phyloP scores from a whole-genome alignment of 495 filamentous ascomycete species.

The Penicillium canescens region DNA sequence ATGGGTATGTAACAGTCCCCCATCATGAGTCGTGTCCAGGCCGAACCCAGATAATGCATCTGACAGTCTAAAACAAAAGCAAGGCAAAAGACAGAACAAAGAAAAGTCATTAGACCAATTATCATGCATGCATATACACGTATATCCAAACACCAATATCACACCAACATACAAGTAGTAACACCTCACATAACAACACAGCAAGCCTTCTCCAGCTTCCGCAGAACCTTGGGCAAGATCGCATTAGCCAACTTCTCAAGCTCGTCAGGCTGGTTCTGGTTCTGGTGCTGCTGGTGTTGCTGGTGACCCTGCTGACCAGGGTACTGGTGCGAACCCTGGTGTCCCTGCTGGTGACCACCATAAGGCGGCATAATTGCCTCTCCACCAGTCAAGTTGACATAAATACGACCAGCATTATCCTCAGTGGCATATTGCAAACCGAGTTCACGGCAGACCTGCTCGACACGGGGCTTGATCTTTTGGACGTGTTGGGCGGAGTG shows the following conservation, averaged over 20 bases:
- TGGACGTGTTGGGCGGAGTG: conserved; percentile 77
- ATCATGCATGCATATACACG: not conserved
- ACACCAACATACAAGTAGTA: conserved; percentile 1
- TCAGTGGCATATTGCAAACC: conserved; percentile 82
- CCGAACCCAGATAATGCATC: not conserved
- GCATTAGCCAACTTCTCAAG: conserved; percentile 65
- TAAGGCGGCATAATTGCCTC: conserved; percentile 55
- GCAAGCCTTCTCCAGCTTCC: conserved; percentile 67
- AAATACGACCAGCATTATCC: conserved; percentile 84
- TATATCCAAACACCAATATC: conserved; percentile 3
- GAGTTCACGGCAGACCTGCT: conserved; percentile 77
- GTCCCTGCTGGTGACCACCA: conserved; percentile 30
- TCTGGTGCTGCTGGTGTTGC: conserved; percentile 37
- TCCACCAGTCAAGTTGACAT: conserved; percentile 65
- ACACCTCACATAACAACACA: conserved; percentile 73
- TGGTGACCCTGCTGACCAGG: conserved; percentile 17
- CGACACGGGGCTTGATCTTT: conserved; percentile 90
- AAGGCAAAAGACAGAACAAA: not conserved
- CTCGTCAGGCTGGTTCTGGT: conserved; percentile 58
- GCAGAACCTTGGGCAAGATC: conserved; percentile 57
- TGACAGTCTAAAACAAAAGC: not conserved
- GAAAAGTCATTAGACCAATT: not conserved
- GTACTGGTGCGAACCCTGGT: conserved; percentile 21
- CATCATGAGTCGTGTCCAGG: conserved; percentile 7
- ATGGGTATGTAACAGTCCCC: conserved; percentile 9